Evolutionary conservation across 345 rosid species (phyloP).

Genomic region (Eucalyptus regnans): DNA sequence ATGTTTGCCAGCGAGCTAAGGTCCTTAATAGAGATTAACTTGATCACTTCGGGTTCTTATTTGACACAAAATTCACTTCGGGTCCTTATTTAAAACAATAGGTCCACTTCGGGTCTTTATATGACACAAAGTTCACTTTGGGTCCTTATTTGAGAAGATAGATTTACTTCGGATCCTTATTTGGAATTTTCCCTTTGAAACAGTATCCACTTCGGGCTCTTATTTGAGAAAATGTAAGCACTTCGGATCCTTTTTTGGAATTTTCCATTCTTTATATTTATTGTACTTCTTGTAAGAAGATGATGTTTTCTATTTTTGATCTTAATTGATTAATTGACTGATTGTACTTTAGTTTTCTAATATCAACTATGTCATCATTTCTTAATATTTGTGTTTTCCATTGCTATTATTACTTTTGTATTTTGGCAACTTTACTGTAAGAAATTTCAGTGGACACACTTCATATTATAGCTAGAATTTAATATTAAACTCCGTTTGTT

Average conservation of each 20-base stretch:
- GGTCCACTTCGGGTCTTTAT: too few relatives aligned
- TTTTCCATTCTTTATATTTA: not conserved
- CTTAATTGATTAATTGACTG: not conserved
- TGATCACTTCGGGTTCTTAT: rapidly evolving
- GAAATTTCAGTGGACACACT: not conserved
- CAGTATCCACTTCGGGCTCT: rapidly evolving
- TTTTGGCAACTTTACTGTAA: not conserved
- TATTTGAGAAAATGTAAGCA: rapidly evolving
- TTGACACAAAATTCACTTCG: rapidly evolving
- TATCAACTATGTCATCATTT: not conserved
- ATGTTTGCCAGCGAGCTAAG: too few relatives aligned
- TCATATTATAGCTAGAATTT: not conserved
- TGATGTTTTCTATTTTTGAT: not conserved
- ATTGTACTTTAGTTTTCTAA: not conserved
- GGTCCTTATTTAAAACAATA: too few relatives aligned
- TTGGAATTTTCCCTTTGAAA: too few relatives aligned
- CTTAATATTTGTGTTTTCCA: not conserved
- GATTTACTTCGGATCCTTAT: rapidly evolving
- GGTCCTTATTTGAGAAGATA: rapidly evolving
- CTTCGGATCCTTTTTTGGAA: rapidly evolving
- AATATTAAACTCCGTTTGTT: not conserved
- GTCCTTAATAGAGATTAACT: too few relatives aligned
- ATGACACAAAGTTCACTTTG: rapidly evolving
- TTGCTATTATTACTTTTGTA: too few relatives aligned
- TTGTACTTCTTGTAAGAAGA: not conserved